These are phyloP conservation scores for Monilinia aucupariae DNA, from an alignment of 2,329 filamentous ascomycete species.

Conservation along the genomic window DNA sequence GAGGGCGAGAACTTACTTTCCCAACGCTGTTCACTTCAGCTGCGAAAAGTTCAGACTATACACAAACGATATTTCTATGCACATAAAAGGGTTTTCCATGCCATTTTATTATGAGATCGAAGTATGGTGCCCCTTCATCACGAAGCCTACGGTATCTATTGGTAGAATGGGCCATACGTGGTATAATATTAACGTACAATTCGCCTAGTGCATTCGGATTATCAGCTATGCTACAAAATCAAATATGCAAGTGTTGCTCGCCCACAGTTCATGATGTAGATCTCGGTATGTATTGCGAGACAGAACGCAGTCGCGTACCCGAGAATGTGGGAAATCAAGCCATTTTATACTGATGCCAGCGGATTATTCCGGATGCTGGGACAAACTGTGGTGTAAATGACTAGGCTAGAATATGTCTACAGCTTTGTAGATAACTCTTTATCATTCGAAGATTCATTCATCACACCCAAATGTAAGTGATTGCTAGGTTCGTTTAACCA, in stretches of 20 bases:
- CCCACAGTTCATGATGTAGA: not conserved
- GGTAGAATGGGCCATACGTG: not conserved
- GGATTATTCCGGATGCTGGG: not conserved
- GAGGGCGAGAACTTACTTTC: no score
- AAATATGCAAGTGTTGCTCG: not conserved
- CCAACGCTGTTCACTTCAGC: no score
- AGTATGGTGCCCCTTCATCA: conserved; percentile 8
- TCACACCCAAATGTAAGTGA: not conserved
- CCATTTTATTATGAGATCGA: conserved; percentile 18
- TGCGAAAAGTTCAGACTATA: no score
- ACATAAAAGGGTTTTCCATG: no score
- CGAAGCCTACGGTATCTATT: not conserved
- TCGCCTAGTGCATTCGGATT: not conserved
- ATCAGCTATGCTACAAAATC: not conserved
- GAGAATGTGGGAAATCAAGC: not conserved
- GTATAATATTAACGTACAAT: not conserved
- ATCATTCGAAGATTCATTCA: not conserved
- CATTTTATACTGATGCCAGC: not conserved
- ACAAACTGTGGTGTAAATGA: not conserved
- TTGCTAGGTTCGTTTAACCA: not conserved
- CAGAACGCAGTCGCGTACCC: not conserved
- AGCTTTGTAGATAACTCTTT: not conserved
- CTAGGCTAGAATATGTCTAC: not conserved
- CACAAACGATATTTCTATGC: no score
- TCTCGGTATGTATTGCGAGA: not conserved